Percentiles rank a stretch among this genome's conserved stretches.
Conservation (phyloP, 345 rosid species). For the Eucalyptus victrix region DNA sequence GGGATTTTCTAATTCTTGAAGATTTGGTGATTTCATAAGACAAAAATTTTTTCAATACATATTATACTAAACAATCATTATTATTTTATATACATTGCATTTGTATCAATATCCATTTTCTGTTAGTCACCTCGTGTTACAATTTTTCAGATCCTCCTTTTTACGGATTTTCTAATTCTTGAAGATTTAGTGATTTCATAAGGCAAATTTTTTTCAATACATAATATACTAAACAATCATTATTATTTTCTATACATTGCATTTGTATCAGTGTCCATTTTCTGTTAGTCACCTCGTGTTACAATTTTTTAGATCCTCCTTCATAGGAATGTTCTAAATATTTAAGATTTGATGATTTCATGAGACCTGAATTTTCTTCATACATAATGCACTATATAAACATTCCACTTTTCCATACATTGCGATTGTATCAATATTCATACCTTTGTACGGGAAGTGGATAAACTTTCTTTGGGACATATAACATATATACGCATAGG, state of each 20-base stretch:
- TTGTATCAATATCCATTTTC: not conserved
- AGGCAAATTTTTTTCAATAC: not conserved
- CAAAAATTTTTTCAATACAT: not conserved
- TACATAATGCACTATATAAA: not conserved
- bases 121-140: not conserved
- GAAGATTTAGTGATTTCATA: not conserved
- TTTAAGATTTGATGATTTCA: not conserved
- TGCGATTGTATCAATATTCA: not conserved
- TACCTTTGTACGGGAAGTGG: not conserved
- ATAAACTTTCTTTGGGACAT: not conserved
- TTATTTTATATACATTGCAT: not conserved
- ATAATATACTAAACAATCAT: not conserved
- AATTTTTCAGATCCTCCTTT: not conserved
- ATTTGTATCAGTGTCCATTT: not conserved
- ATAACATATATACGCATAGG: not conserved
- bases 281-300: not conserved
- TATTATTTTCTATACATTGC: not conserved
- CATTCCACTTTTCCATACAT: not conserved
- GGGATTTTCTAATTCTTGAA: not conserved
- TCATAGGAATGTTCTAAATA: not conserved
- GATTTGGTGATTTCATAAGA: not conserved
- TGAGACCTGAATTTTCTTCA: not conserved
- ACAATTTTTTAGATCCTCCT: not conserved
- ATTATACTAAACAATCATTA: not conserved
- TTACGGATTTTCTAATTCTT: not conserved